Conservation (phyloP, 1,284 basidiomycete genomes). For the Kwoniella shivajii region DNA sequence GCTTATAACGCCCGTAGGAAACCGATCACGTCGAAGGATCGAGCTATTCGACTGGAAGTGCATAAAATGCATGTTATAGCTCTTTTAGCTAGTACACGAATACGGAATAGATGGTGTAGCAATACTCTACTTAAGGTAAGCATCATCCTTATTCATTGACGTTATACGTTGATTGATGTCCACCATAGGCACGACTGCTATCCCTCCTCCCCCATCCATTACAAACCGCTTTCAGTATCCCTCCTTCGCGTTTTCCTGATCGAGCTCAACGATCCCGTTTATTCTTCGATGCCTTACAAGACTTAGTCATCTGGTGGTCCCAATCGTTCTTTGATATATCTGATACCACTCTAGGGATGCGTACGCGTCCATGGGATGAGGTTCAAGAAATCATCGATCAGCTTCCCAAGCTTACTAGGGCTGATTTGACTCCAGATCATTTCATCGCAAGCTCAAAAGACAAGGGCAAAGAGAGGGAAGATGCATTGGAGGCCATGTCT, state of each 20-base stretch:
- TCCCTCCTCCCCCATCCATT: constrained; percentile 77
- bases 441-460: constrained; percentile 45
- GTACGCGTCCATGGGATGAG: constrained; percentile 72
- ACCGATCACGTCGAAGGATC: constrained; percentile 59
- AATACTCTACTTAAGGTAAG: constrained; percentile 76
- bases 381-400: constrained; percentile 48
- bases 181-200: constrained; percentile 62
- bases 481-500: constrained; percentile 43
- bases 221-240: constrained; percentile 78
- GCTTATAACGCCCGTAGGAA: no score
- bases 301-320: constrained; percentile 81
- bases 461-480: constrained; percentile 49
- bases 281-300: constrained; percentile 76
- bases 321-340: constrained; percentile 65
- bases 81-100: constrained; percentile 72
- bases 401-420: constrained; percentile 36
- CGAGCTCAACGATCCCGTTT: constrained; percentile 74
- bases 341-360: constrained; percentile 57
- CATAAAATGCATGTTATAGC: constrained; percentile 85
- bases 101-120: constrained; percentile 83
- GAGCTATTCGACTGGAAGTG: constrained; percentile 70
- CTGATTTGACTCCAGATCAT: constrained; percentile 21
- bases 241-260: constrained; percentile 80
- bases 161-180: constrained; percentile 20
- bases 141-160: not conserved